A percentile compares a stretch with the other conserved stretches of the same genome.
phyloP scores from a whole-genome alignment of 176 grass and related monocot genomes.

The Oryza punctata region DNA sequence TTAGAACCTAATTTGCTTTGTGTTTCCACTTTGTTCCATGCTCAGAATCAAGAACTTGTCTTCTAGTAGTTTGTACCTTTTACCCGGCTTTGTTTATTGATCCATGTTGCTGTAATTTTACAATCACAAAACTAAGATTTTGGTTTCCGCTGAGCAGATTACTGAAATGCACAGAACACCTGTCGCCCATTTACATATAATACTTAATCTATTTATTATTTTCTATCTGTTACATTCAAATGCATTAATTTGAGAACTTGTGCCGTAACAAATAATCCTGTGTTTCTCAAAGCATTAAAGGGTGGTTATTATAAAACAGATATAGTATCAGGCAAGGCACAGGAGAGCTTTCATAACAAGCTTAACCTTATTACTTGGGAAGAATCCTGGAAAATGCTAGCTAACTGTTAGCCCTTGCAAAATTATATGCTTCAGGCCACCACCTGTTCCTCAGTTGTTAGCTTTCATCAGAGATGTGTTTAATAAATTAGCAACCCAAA shows the following conservation, averaged over 20 bases:
- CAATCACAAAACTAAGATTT: neutral
- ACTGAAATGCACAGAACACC: neutral
- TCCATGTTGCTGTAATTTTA: neutral
- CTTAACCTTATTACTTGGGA: neutral
- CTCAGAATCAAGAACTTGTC: neutral
- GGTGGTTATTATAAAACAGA: neutral
- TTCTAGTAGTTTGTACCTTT: neutral
- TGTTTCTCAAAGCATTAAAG: neutral
- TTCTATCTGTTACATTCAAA: neutral
- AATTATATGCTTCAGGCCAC: neutral
- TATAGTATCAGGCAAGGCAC: neutral
- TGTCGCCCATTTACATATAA: neutral
- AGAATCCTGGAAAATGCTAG: neutral
- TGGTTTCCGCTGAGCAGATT: neutral
- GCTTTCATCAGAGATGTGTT: neutral
- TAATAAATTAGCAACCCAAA: neutral
- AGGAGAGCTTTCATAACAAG: neutral
- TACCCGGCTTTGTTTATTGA: neutral
- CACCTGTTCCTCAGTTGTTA: neutral
- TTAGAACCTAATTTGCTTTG: neutral
- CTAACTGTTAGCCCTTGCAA: neutral
- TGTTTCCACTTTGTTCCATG: neutral
- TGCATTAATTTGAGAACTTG: constrained; percentile 6
- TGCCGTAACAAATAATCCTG: neutral
- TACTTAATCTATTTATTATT: neutral